phyloP scores from a whole-genome alignment of 176 grass and related monocot genomes.

The Thinopyrum elongatum region DNA sequence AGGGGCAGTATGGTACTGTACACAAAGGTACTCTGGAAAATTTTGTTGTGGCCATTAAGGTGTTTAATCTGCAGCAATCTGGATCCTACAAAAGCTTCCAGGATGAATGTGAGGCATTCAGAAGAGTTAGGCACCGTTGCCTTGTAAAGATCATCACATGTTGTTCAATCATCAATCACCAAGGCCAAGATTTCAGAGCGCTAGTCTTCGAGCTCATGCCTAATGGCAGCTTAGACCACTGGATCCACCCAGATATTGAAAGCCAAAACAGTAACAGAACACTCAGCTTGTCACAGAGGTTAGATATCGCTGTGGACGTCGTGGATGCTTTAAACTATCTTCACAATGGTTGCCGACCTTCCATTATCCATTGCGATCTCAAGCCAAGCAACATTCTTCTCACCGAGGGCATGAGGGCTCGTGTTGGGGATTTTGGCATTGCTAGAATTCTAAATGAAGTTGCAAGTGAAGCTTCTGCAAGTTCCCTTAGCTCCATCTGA shows the following conservation, averaged over 20 bases:
- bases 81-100: slow-evolving; percentile 31
- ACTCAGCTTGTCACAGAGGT: slow-evolving; percentile 25
- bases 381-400: slow-evolving; percentile 70
- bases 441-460: slow-evolving; percentile 32
- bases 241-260: slow-evolving; percentile 27
- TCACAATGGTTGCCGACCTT: slow-evolving; percentile 16
- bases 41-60: slow-evolving; percentile 7
- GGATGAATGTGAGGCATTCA: slow-evolving; percentile 37
- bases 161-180: slow-evolving; percentile 28
- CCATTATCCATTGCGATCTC: slow-evolving; percentile 54
- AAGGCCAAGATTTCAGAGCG: slow-evolving; percentile 37
- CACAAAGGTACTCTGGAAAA: slow-evolving; percentile 12
- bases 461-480: background rate
- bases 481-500: slow-evolving; percentile 17
- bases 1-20: slow-evolving; percentile 22
- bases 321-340: slow-evolving; percentile 33
- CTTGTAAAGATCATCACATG: slow-evolving; percentile 38
- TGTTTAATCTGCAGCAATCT: slow-evolving; percentile 24
- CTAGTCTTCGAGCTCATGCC: slow-evolving; percentile 33
- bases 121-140: slow-evolving; percentile 31
- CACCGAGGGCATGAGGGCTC: slow-evolving; percentile 35
- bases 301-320: slow-evolving; percentile 10
- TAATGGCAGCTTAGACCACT: slow-evolving; percentile 29
- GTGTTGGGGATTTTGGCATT: slow-evolving; percentile 49
- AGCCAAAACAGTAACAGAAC: background rate